Base-by-base conservation (phyloP, 495 filamentous ascomycete species). In the Penicillium angulare region DNA sequence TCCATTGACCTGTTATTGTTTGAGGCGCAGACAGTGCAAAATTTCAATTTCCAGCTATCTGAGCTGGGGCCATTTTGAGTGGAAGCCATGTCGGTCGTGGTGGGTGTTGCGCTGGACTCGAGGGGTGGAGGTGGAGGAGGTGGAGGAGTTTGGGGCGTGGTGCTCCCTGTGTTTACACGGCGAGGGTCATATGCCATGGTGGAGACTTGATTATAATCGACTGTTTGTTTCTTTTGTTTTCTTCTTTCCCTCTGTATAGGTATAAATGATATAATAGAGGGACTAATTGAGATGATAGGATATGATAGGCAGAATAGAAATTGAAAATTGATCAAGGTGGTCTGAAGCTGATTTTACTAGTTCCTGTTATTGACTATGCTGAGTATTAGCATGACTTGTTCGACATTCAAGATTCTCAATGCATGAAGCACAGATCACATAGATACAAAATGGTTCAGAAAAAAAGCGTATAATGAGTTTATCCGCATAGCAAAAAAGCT, bases 1-100 rank as follows among this genome's bases (percentile, higher is more conserved):
- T 98, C 93, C 93, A 98, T 98, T 5, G 91, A 95, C 81, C 92
- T 84, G 63, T 97, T 97, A 59, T 97, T 85, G 63, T 99, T 97
- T 59, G 90, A 96, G 4, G 93, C 93, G 70, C 95, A 99, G 31
- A 99, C 93, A 2, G 95, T 99, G 79, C 95, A 99, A 73, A 97
- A 97, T 60, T 87, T 93, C 34, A 99, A 78, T 64, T 89, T 95
- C 78, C 83, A 93, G 20, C 67, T 79, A 73, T 82, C 79, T 31
- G 27, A 12, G 70, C 76, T 76, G 67, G 58, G 64, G 26, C 61
- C 31, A 7, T 60, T 43, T 36, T 56, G 51, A 31, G 53, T 57
- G 41, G 64, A 39, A 15, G 49, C 42, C 17, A 62, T 47, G 43
- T 59, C 43, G 43, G 43, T 52, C 13, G 43, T 53, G 41, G 59